Base-by-base conservation (phyloP, 352 stramenopile species). In the Albugo candida region DNA sequence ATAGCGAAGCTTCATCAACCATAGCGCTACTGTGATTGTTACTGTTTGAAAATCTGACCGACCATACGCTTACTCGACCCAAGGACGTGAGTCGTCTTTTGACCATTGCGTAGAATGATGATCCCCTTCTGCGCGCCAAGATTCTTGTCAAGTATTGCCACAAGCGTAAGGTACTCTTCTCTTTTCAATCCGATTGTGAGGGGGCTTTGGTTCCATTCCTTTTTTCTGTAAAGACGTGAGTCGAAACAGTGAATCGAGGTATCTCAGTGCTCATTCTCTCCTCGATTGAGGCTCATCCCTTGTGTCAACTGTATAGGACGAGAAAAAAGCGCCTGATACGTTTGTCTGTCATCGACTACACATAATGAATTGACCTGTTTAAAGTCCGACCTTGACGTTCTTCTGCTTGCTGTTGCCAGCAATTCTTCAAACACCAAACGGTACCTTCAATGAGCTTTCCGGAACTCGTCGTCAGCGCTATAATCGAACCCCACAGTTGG, bases 21-120 rank as follows among this genome's bases (percentile, higher is more conserved):
- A 52, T 41, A 86, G 85, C 12, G 54, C 43, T 42, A 84, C 51
- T 12, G 67, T 38, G 47, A 89, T 65, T 49, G 77, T 89, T 20
- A 74, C 66, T 31, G 59, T 57, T 34, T 85, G 72, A 27, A 82
- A 53, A 54, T 89, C 70, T 1, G 71, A 56, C 24, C 76, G 63
- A 37, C 65, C 65, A 47, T 89, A 89, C 18, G 70, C 59, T 48
- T 89, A 89, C 36, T 48, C 64, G 37, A 89, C 70, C 16, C 49
- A 70, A 5, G 72, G 77, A 16, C 74, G 70, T 43, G 38, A 24
- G 20, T 24, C 38, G 17, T 24, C 20, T 43, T 43, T 19, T 10
- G 38, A 24, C 17, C 17, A 43, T 3, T 24, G 38, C 8, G 8
- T 19, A 24, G 3, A 8, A 3, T 8, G 8, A 8, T 8, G 38